These are phyloP conservation scores for Sicyos baderoa DNA, from an alignment of 306 rosid genomes.

Conservation along the genomic window DNA sequence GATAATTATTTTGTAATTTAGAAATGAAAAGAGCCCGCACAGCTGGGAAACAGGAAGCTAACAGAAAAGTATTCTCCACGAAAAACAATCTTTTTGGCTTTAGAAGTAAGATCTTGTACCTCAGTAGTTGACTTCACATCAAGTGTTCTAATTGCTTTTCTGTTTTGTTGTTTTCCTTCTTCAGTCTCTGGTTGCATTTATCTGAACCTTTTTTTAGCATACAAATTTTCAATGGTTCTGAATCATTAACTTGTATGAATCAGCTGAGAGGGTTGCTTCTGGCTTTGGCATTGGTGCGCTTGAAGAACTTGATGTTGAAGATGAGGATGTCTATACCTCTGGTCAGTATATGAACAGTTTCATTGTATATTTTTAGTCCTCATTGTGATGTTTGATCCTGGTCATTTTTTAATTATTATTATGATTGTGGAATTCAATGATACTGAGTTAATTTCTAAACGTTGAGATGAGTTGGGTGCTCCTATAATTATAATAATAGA, in stretches of 20 bases:
- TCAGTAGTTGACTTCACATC: slow-evolving; percentile 22
- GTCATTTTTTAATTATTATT: not conserved
- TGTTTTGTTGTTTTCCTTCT: not conserved
- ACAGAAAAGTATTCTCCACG: slow-evolving; percentile 34
- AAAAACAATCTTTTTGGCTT: slow-evolving; percentile 65
- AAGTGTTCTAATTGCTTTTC: slow-evolving; percentile 8
- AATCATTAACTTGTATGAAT: slow-evolving; percentile 29
- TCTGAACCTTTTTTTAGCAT: slow-evolving; percentile 19
- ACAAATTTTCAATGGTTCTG: slow-evolving; percentile 23
- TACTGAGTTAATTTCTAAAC: not conserved
- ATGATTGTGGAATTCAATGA: slow-evolving; percentile 15
- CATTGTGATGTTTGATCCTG: slow-evolving; percentile 8
- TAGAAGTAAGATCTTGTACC: slow-evolving; percentile 57
- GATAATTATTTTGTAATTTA: slow-evolving; percentile 19
- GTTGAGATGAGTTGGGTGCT: not conserved
- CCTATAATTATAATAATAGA: no score
- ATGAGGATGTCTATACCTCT: slow-evolving; percentile 80
- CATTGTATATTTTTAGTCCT: not conserved
- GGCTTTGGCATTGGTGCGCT: slow-evolving; percentile 99
- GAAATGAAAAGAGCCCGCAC: slow-evolving; percentile 64
- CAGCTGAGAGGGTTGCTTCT: slow-evolving; percentile 89
- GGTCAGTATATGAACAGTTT: slow-evolving; percentile 39
- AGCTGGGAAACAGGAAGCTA: slow-evolving; percentile 42
- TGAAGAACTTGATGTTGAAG: slow-evolving; percentile 87
- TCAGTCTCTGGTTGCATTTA: slow-evolving; percentile 19